Conservation (phyloP, 2,329 filamentous ascomycete species). For the Ustilaginoidea virens region DNA sequence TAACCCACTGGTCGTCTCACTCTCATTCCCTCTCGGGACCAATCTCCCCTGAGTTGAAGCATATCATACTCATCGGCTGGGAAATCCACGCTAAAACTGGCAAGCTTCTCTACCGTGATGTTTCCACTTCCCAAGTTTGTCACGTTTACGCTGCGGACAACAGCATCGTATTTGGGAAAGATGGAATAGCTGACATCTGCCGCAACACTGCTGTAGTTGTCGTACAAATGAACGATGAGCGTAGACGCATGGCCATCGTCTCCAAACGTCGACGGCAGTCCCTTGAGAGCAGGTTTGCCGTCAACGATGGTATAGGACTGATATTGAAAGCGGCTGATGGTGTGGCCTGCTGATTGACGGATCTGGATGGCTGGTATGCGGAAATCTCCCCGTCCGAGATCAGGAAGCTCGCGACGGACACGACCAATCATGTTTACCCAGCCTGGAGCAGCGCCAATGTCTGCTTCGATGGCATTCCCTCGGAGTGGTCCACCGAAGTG, state of each 20-base stretch:
- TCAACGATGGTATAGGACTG: conserved; percentile 36
- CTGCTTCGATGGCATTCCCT: conserved; percentile 28
- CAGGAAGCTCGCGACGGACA: conserved; percentile 45
- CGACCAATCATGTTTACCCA: conserved; percentile 38
- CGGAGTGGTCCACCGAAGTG: conserved; percentile 43
- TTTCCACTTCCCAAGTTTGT: conserved; percentile 39
- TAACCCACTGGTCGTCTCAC: conserved; percentile 39
- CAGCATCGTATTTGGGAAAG: conserved; percentile 44
- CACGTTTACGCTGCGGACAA: conserved; percentile 44
- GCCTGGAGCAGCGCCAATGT: conserved; percentile 24
- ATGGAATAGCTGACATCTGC: conserved; percentile 48
- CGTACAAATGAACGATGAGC: conserved; percentile 39
- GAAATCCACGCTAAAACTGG: conserved; percentile 46
- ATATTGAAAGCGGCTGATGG: conserved; percentile 42
- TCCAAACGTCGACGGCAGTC: conserved; percentile 45
- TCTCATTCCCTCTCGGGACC: conserved; percentile 41
- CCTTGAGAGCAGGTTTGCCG: conserved; percentile 40
- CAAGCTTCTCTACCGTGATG: conserved; percentile 38
- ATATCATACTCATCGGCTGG: conserved; percentile 45
- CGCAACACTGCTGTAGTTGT: conserved; percentile 40
- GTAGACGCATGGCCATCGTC: conserved; percentile 39
- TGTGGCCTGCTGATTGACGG: conserved; percentile 40
- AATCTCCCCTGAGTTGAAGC: conserved; percentile 46
- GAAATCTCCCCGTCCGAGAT: conserved; percentile 48
- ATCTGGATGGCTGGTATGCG: conserved; percentile 46